Percentiles rank a stretch among this genome's conserved stretches.
phyloP scores from a whole-genome alignment of 208 protist species.

The Trypanosoma rangeli region DNA sequence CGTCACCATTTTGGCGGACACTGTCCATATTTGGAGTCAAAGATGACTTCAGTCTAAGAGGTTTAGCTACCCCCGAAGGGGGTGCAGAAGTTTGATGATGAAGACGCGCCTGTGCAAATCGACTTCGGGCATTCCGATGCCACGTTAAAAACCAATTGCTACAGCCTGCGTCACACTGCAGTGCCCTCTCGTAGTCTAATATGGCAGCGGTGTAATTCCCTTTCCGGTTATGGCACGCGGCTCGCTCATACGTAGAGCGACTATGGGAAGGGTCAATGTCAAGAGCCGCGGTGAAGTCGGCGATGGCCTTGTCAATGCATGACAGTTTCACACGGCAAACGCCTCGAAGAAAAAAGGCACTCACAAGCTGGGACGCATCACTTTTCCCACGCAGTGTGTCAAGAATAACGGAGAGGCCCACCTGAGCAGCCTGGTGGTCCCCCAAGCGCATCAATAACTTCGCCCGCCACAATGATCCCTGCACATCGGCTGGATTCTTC shows the following conservation, averaged over 20 bases:
- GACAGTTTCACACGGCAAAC: slow-evolving; percentile 52
- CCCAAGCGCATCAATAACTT: slow-evolving; percentile 40
- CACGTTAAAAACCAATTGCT: neutral
- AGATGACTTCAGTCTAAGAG: neutral
- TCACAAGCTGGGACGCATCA: slow-evolving; percentile 2
- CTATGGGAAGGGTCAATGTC: slow-evolving; percentile 43
- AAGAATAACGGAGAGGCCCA: slow-evolving; percentile 43
- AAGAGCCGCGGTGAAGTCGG: slow-evolving; percentile 66
- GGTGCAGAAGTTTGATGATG: neutral
- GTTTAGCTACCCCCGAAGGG: neutral
- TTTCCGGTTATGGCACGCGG: slow-evolving; percentile 66
- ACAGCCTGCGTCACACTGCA: slow-evolving; percentile 41
- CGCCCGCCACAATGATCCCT: slow-evolving; percentile 37
- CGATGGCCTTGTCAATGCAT: slow-evolving; percentile 55
- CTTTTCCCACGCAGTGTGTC: slow-evolving; percentile 15
- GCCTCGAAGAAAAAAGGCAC: slow-evolving; percentile 44
- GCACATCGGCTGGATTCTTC: slow-evolving; percentile 21
- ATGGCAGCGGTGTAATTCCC: slow-evolving; percentile 77
- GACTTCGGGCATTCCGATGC: slow-evolving; percentile 9
- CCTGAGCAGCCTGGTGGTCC: slow-evolving; percentile 36
- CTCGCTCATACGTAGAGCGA: slow-evolving; percentile 70
- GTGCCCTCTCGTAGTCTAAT: slow-evolving; percentile 76
- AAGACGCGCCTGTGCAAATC: slow-evolving; percentile 12
- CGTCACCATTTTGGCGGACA: neutral
- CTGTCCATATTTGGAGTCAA: neutral